phyloP scores from a whole-genome alignment of 495 filamentous ascomycete species.

The Aspergillus olivimuriae region DNA sequence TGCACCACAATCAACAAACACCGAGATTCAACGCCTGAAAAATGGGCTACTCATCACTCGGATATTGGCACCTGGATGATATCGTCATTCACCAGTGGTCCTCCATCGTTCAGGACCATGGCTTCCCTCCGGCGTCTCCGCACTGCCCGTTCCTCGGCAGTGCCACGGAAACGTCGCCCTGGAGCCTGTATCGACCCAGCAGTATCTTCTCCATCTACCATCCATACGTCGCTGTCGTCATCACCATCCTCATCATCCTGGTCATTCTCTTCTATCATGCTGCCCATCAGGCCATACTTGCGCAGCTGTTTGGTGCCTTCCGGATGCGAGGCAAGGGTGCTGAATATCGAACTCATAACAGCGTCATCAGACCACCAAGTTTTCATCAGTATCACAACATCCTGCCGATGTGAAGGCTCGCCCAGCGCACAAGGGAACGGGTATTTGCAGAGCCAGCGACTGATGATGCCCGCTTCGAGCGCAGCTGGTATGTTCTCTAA shows the following conservation, averaged over 20 bases:
- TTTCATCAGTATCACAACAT: slow-evolving; percentile 41
- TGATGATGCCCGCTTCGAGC: slow-evolving; percentile 39
- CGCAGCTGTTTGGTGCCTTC: slow-evolving; percentile 38
- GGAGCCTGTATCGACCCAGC: slow-evolving; percentile 25
- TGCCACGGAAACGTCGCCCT: slow-evolving; percentile 36
- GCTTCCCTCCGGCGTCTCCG: slow-evolving; percentile 47
- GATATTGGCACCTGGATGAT: slow-evolving; percentile 42
- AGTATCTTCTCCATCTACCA: slow-evolving; percentile 44
- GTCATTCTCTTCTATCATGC: slow-evolving; percentile 38
- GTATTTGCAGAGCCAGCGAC: slow-evolving; percentile 43
- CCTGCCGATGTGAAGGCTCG: slow-evolving; percentile 31
- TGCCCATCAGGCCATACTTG: slow-evolving; percentile 38
- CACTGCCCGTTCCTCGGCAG: slow-evolving; percentile 42
- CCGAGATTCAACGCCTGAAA: background rate
- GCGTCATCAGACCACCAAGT: slow-evolving; percentile 41
- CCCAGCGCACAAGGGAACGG: slow-evolving; percentile 40
- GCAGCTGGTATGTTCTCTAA: slow-evolving; percentile 33
- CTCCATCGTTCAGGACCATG: slow-evolving; percentile 48
- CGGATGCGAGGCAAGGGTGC: slow-evolving; percentile 23
- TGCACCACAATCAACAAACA: slow-evolving; percentile 8
- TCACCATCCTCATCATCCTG: slow-evolving; percentile 45
- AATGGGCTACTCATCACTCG: slow-evolving; percentile 4
- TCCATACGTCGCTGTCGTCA: slow-evolving; percentile 42
- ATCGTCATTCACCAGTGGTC: slow-evolving; percentile 40
- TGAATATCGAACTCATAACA: slow-evolving; percentile 40